Conservation (phyloP, 805 yeast genomes). For the Starmerella sirachaensis region DNA sequence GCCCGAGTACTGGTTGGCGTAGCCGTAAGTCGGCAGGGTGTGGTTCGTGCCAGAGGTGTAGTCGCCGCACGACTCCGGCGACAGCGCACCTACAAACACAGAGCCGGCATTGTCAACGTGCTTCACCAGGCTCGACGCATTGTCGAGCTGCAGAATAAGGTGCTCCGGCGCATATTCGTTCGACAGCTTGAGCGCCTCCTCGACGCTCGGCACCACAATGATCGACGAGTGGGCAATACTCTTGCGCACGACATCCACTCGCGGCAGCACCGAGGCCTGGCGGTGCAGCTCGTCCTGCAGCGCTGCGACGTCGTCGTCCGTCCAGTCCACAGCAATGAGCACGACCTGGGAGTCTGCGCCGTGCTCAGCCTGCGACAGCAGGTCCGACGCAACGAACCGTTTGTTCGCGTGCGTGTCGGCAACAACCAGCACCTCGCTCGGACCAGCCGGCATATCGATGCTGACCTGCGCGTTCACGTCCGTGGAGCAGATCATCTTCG, state of each 20-base stretch:
- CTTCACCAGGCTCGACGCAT: slow-evolving; percentile 62
- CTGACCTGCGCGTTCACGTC: slow-evolving; percentile 91
- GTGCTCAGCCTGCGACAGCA: slow-evolving; percentile 96
- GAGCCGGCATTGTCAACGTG: slow-evolving; percentile 88
- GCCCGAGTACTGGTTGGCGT: slow-evolving; percentile 94
- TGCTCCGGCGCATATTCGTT: slow-evolving; percentile 97
- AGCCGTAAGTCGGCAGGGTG: slow-evolving; percentile 96
- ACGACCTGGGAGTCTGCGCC: slow-evolving; percentile 97
- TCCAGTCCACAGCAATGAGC: slow-evolving; percentile 67
- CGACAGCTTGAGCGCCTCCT: slow-evolving; percentile 76
- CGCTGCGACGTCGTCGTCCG: slow-evolving; percentile 44
- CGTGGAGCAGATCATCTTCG: slow-evolving; percentile 93
- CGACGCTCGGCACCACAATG: slow-evolving; percentile 51
- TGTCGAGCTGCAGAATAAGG: slow-evolving; percentile 75
- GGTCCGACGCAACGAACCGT: slow-evolving; percentile 92
- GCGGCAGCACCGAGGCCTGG: slow-evolving; percentile 76
- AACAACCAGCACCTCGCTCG: slow-evolving; percentile 89
- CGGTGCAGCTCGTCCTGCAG: slow-evolving; percentile 72
- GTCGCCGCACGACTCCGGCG: slow-evolving; percentile 98
- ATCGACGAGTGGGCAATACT: slow-evolving; percentile 87
- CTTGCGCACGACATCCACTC: slow-evolving; percentile 85
- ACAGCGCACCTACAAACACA: slow-evolving; percentile 88
- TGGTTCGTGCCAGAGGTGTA: slow-evolving; percentile 97
- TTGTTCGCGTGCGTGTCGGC: slow-evolving; percentile 84
- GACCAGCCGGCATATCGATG: slow-evolving; percentile 99